Evolutionary conservation across 495 filamentous ascomycete genomes (phyloP).

Genomic region (Daldinia childiae): DNA sequence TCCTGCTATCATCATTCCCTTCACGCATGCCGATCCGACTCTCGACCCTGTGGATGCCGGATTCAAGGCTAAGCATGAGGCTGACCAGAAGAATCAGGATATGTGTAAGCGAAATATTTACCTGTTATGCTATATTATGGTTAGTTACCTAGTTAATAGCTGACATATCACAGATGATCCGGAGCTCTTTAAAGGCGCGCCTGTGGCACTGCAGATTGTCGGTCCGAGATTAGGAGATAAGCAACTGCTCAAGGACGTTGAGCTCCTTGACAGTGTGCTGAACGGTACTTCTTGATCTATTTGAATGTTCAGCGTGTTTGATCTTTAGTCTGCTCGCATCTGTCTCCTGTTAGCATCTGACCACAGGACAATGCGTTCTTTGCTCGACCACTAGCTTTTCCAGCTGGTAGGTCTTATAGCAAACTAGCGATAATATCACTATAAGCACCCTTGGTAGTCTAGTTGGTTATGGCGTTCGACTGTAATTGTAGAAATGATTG

Average conservation of each 20-base stretch:
- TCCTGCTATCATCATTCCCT: constrained; percentile 46
- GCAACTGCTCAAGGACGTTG: constrained; percentile 40
- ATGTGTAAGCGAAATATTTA: constrained; percentile 37
- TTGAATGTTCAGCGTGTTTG: background rate
- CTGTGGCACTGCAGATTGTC: constrained; percentile 48
- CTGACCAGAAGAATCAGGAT: constrained; percentile 43
- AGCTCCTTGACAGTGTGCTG: constrained; percentile 30
- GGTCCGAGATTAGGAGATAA: constrained; percentile 43
- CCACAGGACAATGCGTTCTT: background rate
- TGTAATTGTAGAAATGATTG: constrained; percentile 32
- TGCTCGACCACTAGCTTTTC: background rate
- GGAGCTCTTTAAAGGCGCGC: constrained; percentile 46
- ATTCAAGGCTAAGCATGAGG: constrained; percentile 31
- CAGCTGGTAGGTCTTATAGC: background rate
- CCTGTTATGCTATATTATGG: too few relatives aligned
- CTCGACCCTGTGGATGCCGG: constrained; percentile 38
- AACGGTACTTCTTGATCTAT: constrained; percentile 17
- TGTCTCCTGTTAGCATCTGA: background rate
- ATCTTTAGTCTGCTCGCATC: background rate
- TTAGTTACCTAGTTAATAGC: background rate
- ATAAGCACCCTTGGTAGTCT: constrained; percentile 29
- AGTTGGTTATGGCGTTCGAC: constrained; percentile 38
- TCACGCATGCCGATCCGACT: constrained; percentile 43
- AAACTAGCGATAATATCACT: background rate
- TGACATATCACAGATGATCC: constrained; percentile 44